Base-by-base conservation (phyloP, 2,329 filamentous ascomycete genomes). In the Trichoderma polysporum region DNA sequence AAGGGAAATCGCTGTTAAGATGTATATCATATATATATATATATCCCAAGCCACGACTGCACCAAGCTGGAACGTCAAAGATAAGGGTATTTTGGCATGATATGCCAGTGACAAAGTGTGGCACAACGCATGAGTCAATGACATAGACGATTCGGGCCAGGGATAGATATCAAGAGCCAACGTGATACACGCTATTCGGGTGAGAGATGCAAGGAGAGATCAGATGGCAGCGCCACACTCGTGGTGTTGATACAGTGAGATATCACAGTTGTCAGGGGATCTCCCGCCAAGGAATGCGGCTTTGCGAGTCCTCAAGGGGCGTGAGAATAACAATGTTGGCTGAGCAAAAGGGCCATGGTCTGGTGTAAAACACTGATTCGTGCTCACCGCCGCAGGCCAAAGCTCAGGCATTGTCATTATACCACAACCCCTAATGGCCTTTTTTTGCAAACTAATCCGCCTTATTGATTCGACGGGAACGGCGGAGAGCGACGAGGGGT, bases 161-260 rank as follows among this genome's bases (percentile, higher is more conserved):
- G 58, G 50, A 50, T 33, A 64, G 60, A 25, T 45, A 47, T 37
- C 61, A 47, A 56, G 50, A 33, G 25, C 50, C 45, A 41, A 52
- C 50, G 54, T 57, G 33, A 59, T 39, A 66, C 63, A 66, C 58
- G 33, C 53, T 27, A 22, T 25, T 59, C 22, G 13, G n/a, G 50
- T 25, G 37, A 41, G 50, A 64, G 50, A 64, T 45, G 61, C 49
- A 56, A 64, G 54, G 56, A 49, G 62, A 52, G 56, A 66, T 66
- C 56, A 58, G 54, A 66, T 27, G 45, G 63, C 56, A 60, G 35
- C 63, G 63, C 63, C 63, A 66, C 63, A 54, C 63, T 66, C 63
- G 63, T 66, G 63, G 63, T 59, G 63, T 60, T 47, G 63, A 60
- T 53, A 53, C 54, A 49, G 45, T 27, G 27, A 58, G 62, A 58